These are phyloP conservation scores for Penicillium sp. DNA, from an alignment of 2,329 filamentous ascomycete genomes.

Conservation along the genomic window DNA sequence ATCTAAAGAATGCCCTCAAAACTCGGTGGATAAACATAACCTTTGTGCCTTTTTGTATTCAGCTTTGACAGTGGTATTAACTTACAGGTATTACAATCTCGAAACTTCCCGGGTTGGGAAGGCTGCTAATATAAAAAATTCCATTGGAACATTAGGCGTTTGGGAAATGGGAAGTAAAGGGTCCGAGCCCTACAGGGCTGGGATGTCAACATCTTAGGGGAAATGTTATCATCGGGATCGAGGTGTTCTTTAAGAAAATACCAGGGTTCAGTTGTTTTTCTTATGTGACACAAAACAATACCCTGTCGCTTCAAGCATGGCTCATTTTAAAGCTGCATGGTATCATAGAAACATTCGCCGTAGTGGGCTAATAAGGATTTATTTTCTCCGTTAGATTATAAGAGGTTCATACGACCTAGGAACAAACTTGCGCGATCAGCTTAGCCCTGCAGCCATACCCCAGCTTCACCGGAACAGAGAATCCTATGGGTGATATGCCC, in stretches of 20 bases:
- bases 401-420: background rate
- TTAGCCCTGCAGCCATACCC: background rate
- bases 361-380: background rate
- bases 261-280: background rate
- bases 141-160: background rate
- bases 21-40: background rate
- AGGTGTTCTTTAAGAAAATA: background rate
- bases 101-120: too few relatives aligned
- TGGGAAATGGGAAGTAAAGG: background rate
- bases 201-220: conserved; percentile 1
- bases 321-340: conserved; percentile 1
- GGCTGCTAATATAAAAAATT: background rate
- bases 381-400: background rate
- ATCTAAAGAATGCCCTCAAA: background rate
- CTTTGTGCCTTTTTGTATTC: background rate
- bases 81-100: background rate
- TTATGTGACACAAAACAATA: background rate
- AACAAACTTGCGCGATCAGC: background rate
- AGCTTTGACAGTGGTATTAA: background rate
- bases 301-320: background rate
- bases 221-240: background rate
- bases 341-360: background rate
- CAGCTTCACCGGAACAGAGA: background rate
- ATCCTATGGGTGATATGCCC: background rate
- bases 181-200: background rate